Evolutionary conservation across 345 rosid genomes (phyloP).

Genomic region (Raphanus sativus): DNA sequence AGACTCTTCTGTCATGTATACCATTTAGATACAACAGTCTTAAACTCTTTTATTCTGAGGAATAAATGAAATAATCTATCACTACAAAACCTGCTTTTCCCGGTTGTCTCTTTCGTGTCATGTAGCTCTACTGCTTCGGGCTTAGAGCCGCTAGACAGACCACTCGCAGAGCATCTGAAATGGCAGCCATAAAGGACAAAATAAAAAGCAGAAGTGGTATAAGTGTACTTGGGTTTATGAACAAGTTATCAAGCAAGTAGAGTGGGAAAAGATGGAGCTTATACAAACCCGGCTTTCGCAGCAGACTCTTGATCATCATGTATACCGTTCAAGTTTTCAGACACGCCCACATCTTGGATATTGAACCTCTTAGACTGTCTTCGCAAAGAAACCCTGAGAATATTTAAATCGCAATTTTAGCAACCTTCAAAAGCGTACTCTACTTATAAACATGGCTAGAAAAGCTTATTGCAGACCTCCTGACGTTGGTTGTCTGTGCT

Average conservation of each 20-base stretch:
- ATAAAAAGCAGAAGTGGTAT: no score
- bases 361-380: constrained; percentile 41
- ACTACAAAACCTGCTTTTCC: constrained; percentile 41
- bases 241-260: constrained; percentile 6
- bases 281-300: constrained; percentile 45
- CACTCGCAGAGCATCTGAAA: constrained; percentile 34
- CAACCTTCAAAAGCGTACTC: constrained; percentile 3
- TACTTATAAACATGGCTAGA: constrained; percentile 2
- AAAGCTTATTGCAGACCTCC: constrained; percentile 22
- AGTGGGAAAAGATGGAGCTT: constrained; percentile 9
- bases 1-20: constrained; percentile 25
- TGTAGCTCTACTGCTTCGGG: constrained; percentile 38
- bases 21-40: constrained; percentile 8
- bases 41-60: constrained; percentile 7
- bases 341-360: constrained; percentile 22
- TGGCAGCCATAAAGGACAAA: neutral
- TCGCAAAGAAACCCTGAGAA: constrained; percentile 14
- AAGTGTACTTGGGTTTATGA: neutral
- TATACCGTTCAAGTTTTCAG: constrained; percentile 16
- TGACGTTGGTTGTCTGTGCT: constrained; percentile 9
- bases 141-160: constrained; percentile 36
- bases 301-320: constrained; percentile 31
- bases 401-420: neutral
- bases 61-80: neutral
- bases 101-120: constrained; percentile 36